These are phyloP conservation scores for Haplosporangium sp. DNA, from an alignment of 371 early-diverging fungal species.

Conservation along the genomic window DNA sequence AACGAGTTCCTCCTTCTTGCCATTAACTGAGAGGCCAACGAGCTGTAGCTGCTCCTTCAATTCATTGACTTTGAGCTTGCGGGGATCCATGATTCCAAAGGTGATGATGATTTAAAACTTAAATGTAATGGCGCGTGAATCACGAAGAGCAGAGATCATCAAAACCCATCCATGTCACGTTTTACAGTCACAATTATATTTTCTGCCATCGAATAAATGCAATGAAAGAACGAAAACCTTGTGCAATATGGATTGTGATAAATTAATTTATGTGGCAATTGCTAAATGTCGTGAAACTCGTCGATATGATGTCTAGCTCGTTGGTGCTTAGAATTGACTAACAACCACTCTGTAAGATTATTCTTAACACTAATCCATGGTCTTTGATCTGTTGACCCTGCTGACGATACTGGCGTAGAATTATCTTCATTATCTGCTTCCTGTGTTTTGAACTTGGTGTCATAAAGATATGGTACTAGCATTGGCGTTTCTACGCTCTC, in stretches of 20 bases:
- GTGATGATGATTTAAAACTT: background rate
- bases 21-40: constrained; percentile 66
- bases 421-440: constrained; percentile 48
- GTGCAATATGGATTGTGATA: too few relatives aligned
- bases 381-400: constrained; percentile 21
- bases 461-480: constrained; percentile 72
- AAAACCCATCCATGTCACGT: too few relatives aligned
- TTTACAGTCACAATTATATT: too few relatives aligned
- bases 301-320: constrained; percentile 69
- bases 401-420: constrained; percentile 1
- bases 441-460: constrained; percentile 63
- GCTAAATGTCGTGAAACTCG: constrained; percentile 68
- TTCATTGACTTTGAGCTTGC: constrained; percentile 71
- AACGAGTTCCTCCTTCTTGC: constrained; percentile 78
- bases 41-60: constrained; percentile 73
- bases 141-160: too few relatives aligned
- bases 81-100: constrained; percentile 36
- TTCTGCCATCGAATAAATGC: too few relatives aligned
- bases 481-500: constrained; percentile 63
- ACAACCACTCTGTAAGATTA: constrained; percentile 71
- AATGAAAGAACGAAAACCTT: too few relatives aligned
- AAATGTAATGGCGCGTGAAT: background rate
- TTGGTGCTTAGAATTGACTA: constrained; percentile 70
- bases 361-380: constrained; percentile 71
- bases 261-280: too few relatives aligned